Evolutionary conservation across 176 grass and related monocot species (phyloP).

Genomic region (Coix lacrymajobi): DNA sequence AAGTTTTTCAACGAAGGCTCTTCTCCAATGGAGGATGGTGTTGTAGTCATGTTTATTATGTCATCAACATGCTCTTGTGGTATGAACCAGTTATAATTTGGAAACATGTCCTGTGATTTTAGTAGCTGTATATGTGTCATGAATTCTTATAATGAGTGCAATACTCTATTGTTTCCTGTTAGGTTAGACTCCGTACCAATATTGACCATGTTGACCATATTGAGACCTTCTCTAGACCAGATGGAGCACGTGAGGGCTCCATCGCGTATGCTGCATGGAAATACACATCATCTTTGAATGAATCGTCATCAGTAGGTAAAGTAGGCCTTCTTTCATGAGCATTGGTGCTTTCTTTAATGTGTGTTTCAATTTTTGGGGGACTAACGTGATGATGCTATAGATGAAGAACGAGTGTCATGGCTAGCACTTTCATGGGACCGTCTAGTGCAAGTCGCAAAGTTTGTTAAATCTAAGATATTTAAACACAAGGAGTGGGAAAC

Average conservation of each 20-base stretch:
- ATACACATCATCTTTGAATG: slow-evolving; percentile 42
- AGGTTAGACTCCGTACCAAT: slow-evolving; percentile 85
- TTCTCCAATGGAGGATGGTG: slow-evolving; percentile 84
- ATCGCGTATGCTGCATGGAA: slow-evolving; percentile 95
- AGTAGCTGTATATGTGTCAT: slow-evolving; percentile 16
- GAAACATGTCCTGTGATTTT: slow-evolving; percentile 9
- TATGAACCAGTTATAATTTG: slow-evolving; percentile 41
- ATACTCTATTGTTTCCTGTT: slow-evolving; percentile 27
- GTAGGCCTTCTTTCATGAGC: slow-evolving; percentile 5
- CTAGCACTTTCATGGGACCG: slow-evolving; percentile 94
- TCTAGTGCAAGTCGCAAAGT: slow-evolving; percentile 72
- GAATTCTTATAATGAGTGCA: slow-evolving; percentile 16
- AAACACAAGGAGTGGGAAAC: slow-evolving; percentile 79
- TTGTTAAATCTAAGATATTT: slow-evolving; percentile 89
- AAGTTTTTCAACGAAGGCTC: slow-evolving; percentile 96
- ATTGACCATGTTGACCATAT: slow-evolving; percentile 74
- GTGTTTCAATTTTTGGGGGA: slow-evolving; percentile 21
- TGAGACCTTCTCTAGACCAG: slow-evolving; percentile 88
- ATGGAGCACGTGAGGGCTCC: slow-evolving; percentile 87
- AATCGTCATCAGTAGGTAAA: slow-evolving; percentile 53
- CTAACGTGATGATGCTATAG: slow-evolving; percentile 46
- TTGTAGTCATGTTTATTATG: slow-evolving; percentile 90
- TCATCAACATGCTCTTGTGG: slow-evolving; percentile 94
- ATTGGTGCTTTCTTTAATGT: background rate
- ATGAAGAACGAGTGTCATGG: slow-evolving; percentile 77